Evolutionary conservation across 805 yeast species (phyloP), one percentile per base, ranked within the genome.

Genomic region (Danielia oregonensis): DNA sequence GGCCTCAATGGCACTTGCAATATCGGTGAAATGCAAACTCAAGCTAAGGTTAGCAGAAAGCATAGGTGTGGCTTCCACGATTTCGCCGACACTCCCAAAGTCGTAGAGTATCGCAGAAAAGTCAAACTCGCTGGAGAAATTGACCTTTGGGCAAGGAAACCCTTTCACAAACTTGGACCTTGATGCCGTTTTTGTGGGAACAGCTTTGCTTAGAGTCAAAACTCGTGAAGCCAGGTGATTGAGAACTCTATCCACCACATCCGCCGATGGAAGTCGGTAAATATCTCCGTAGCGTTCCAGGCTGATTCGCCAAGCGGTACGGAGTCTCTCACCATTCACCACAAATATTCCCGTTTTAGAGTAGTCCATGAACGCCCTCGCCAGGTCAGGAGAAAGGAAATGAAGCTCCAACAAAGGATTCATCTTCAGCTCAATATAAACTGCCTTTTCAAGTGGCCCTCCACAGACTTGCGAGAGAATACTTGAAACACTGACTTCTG

Each of bases 21-120:
- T 70, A 45, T 80, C 80, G 31, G 66, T 68, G 52, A 68, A 85
- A 32, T 76, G 78, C 11, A 85, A 58, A 8, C 80, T 67, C 43
- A 85, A 65, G 38, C 86, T 72, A 18, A 82, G 52, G 46, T 74
- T 80, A 34, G 79, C 65, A 2, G 88, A 81, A 4, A 84, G 65
- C n/a, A 82, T 72, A 3, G 93, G 84, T 1, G 74, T 58, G 2
- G 82, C 58, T 25, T 81, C 86, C 10, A 79, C 57, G 3, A 85
- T 67, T 2, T 66, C 65, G 0, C 93, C 94, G 57, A 68, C 81
- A 14, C 46, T 48, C 5, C 52, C 54, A 44, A 85, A 79, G 47
- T 82, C 86, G 17, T 49, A 36, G 24, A 53, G 58, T 3, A 80
- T 56, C 11, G 60, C 67, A 2, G 53, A 58, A 4, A 77, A 44